phyloP scores from a whole-genome alignment of 2,329 filamentous ascomycete genomes.

The Huntiella savannae region DNA sequence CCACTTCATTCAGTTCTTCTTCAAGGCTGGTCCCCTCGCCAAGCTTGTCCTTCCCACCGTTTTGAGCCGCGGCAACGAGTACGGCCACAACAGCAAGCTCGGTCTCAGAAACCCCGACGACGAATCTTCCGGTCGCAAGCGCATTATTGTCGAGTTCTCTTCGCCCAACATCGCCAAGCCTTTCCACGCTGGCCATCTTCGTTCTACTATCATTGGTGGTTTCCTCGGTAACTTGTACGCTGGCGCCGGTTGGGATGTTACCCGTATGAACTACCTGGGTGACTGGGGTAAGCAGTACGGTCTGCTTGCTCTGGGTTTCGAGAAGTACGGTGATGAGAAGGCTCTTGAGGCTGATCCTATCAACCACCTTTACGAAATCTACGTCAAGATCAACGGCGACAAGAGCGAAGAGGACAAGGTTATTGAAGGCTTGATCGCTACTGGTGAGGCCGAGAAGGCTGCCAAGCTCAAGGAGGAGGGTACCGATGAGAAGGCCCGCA shows the following conservation, averaged over 20 bases:
- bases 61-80: conserved; percentile 38
- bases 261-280: conserved; percentile 58
- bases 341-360: conserved; percentile 55
- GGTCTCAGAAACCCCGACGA: conserved; percentile 44
- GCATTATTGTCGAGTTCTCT: conserved; percentile 60
- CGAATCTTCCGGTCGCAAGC: conserved; percentile 41
- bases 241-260: conserved; percentile 52
- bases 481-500: conserved; percentile 55
- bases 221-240: conserved; percentile 58
- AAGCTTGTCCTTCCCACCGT: conserved; percentile 51
- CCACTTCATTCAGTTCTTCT: conserved; percentile 62
- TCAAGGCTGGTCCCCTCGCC: conserved; percentile 49
- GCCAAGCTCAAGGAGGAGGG: conserved; percentile 30
- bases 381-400: conserved; percentile 57
- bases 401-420: conserved; percentile 47
- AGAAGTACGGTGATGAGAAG: conserved; percentile 56
- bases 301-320: conserved; percentile 54
- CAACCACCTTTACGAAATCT: conserved; percentile 65
- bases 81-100: conserved; percentile 40
- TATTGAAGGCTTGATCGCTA: conserved; percentile 36
- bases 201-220: conserved; percentile 62
- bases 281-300: conserved; percentile 69
- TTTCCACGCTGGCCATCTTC: conserved; percentile 60
- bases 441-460: conserved; percentile 18
- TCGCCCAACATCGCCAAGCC: conserved; percentile 77